phyloP scores from a whole-genome alignment of 371 early-diverging fungal species.

The Lichtheimia corymbifera region DNA sequence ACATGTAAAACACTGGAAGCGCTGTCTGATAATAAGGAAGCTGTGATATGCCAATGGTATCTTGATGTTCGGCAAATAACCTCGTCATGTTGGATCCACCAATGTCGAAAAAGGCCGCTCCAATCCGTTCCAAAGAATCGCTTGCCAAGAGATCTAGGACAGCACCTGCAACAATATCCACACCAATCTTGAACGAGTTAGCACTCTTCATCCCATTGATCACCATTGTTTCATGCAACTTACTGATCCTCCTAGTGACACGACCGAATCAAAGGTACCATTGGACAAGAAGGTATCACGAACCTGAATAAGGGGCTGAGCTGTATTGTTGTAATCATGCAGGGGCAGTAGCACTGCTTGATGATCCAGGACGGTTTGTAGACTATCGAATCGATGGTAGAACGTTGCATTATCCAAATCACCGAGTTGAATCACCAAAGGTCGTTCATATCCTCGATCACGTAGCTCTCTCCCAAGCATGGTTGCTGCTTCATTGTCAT shows the following conservation, averaged over 20 bases:
- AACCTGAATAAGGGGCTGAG: constrained; percentile 22
- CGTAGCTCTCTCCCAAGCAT: constrained; percentile 37
- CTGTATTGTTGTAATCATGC: constrained; percentile 17
- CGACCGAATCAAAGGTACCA: constrained; percentile 26
- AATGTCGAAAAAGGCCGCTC: constrained; percentile 29
- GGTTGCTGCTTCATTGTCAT: constrained; percentile 38
- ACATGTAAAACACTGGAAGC: constrained; percentile 49
- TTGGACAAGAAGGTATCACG: constrained; percentile 13
- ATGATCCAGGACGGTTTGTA: constrained; percentile 7
- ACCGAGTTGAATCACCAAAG: constrained; percentile 18
- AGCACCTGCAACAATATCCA: constrained; percentile 26
- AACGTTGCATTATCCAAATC: constrained; percentile 11
- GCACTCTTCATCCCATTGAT: not conserved
- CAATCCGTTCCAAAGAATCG: constrained; percentile 18
- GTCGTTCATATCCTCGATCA: constrained; percentile 17
- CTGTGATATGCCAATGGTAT: constrained; percentile 42
- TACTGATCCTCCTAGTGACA: constrained; percentile 35
- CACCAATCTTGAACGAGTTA: constrained; percentile 8
- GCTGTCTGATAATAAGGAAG: constrained; percentile 54
- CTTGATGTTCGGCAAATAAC: constrained; percentile 29
- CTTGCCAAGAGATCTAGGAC: constrained; percentile 26
- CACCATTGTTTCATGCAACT: not conserved
- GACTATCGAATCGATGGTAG: constrained; percentile 4
- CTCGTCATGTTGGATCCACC: constrained; percentile 24
- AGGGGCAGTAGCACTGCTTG: constrained; percentile 8